These are phyloP conservation scores for Epichloe brachyelytri DNA, from an alignment of 2,329 filamentous ascomycete species.

Conservation along the genomic window DNA sequence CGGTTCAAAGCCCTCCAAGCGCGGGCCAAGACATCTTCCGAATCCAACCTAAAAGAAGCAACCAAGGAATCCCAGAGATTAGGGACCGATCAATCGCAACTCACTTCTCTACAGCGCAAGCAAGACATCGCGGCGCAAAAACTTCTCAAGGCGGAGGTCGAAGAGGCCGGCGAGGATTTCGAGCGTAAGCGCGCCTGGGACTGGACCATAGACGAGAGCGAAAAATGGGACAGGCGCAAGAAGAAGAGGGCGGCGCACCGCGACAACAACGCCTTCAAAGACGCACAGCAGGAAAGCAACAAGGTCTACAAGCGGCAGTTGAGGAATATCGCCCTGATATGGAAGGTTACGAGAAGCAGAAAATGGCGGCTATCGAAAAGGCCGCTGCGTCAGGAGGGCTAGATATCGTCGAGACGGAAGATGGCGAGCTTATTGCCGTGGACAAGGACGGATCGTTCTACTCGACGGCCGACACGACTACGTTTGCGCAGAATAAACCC, in stretches of 20 bases:
- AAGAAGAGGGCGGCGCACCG: conserved; percentile 72
- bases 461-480: conserved; percentile 70
- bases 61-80: conserved; percentile 71
- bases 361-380: conserved; percentile 70
- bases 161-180: conserved; percentile 78
- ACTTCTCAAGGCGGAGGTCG: conserved; percentile 80
- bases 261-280: conserved; percentile 80
- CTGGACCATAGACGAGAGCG: conserved; percentile 91
- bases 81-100: conserved; percentile 61
- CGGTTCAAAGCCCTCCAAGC: conserved; percentile 82
- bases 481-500: conserved; percentile 75
- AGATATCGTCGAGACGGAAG: conserved; percentile 90
- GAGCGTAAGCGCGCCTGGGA: conserved; percentile 98
- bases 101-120: conserved; percentile 69
- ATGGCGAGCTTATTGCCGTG: conserved; percentile 86
- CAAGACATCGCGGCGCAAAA: conserved; percentile 85
- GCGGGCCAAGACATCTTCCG: conserved; percentile 58
- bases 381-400: conserved; percentile 75
- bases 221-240: conserved; percentile 83
- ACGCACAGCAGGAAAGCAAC: conserved; percentile 74
- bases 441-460: conserved; percentile 88
- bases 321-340: conserved; percentile 60
- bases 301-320: conserved; percentile 94
- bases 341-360: conserved; percentile 76
- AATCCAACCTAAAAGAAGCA: conserved; percentile 71